Evolutionary conservation across 164 flowering plant genomes (phyloP).

Genomic region (Chimonanthus salicifolius): DNA sequence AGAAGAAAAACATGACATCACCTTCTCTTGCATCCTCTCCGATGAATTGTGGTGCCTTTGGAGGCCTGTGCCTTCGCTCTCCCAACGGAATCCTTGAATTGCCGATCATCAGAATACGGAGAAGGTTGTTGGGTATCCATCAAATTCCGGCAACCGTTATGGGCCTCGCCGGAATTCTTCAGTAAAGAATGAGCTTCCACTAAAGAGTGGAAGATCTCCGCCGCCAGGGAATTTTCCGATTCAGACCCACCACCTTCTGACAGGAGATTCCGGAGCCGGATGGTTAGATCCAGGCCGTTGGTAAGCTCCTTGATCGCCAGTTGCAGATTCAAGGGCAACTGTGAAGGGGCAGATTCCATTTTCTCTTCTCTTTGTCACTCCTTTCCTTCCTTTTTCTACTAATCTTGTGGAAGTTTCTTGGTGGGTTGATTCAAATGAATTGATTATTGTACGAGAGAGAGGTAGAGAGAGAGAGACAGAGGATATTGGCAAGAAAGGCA

Average conservation of each 20-base stretch:
- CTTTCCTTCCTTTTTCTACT: neutral
- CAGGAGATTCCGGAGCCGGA: slow-evolving; percentile 3
- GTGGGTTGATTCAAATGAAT: neutral
- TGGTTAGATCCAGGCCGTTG: neutral
- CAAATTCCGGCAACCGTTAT: slow-evolving; percentile 6
- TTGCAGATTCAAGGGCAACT: neutral
- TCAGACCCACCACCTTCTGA: neutral
- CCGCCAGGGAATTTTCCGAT: neutral
- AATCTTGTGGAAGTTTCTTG: neutral
- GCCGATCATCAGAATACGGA: slow-evolving; percentile 3
- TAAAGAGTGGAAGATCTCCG: slow-evolving; percentile 1
- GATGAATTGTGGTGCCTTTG: neutral
- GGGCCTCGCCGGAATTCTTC: slow-evolving; percentile 3
- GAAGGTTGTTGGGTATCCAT: slow-evolving; percentile 1
- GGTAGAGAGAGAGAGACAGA: neutral
- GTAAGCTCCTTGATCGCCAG: slow-evolving; percentile 5
- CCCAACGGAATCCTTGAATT: slow-evolving; percentile 10
- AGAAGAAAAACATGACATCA: neutral
- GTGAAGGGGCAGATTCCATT: neutral
- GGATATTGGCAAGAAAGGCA: neutral
- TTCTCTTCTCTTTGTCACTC: neutral
- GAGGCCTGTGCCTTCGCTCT: neutral
- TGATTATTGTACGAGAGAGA: neutral
- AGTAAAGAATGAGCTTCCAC: slow-evolving; percentile 3
- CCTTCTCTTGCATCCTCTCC: slow-evolving; percentile 17